Conservation (phyloP, 1,139 yeast genomes). For the Eremothecium gossypii region DNA sequence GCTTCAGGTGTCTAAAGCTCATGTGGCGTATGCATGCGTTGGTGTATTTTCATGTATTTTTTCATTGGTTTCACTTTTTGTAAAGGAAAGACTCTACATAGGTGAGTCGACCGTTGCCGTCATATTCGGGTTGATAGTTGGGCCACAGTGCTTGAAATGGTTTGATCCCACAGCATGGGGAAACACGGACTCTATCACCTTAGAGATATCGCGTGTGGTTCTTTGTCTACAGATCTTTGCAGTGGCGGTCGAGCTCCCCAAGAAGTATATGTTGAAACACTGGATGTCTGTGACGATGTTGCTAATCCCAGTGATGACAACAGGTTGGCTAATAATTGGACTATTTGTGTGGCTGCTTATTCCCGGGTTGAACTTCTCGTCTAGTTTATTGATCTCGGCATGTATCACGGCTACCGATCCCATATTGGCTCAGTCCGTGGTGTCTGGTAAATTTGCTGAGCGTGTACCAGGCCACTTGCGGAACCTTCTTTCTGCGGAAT, state of each 20-base stretch:
- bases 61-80: constrained; percentile 81
- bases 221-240: constrained; percentile 92
- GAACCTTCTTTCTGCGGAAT: constrained; percentile 82
- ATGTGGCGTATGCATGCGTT: constrained; percentile 84
- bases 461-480: constrained; percentile 95
- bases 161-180: constrained; percentile 89
- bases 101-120: constrained; percentile 97
- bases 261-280: constrained; percentile 84
- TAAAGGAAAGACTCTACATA: constrained; percentile 79
- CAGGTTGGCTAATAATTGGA: constrained; percentile 87
- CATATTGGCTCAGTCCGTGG: constrained; percentile 94
- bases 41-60: constrained; percentile 85
- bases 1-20: constrained; percentile 45
- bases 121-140: constrained; percentile 81
- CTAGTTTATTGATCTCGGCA: constrained; percentile 74
- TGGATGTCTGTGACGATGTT: constrained; percentile 76
- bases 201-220: constrained; percentile 82
- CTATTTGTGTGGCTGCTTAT: constrained; percentile 76
- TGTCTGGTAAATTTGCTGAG: constrained; percentile 96
- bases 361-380: constrained; percentile 72
- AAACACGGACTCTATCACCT: constrained; percentile 71
- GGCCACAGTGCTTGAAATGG: constrained; percentile 90
- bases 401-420: constrained; percentile 98
- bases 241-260: constrained; percentile 93
- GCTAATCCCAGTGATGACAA: constrained; percentile 86